Evolutionary conservation across 805 yeast species (phyloP).

Genomic region (Maudiozyma barnettii): DNA sequence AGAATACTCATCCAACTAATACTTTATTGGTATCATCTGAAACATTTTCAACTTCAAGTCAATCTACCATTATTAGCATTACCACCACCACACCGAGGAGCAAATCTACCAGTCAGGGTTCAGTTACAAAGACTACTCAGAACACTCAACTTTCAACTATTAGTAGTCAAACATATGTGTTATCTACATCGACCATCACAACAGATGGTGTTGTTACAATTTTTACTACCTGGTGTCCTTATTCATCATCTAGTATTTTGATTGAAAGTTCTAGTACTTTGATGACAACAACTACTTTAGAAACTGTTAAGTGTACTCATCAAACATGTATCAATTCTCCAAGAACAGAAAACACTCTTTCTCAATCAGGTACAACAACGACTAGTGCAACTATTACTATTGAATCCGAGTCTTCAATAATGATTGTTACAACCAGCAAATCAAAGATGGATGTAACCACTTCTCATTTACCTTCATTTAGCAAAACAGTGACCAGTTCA

Average conservation of each 20-base stretch:
- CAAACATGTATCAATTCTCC: not conserved
- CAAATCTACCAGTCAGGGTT: too few relatives aligned
- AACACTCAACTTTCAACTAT: not conserved
- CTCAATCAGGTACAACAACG: too few relatives aligned
- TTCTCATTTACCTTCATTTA: too few relatives aligned
- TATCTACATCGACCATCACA: conserved; percentile 3
- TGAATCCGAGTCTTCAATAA: too few relatives aligned
- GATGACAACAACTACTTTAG: not conserved
- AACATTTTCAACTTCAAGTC: not conserved
- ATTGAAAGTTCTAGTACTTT: not conserved
- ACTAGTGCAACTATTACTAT: too few relatives aligned
- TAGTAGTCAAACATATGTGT: not conserved
- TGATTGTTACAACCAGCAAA: too few relatives aligned
- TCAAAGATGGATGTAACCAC: too few relatives aligned
- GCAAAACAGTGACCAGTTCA: too few relatives aligned
- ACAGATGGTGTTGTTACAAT: conserved; percentile 11
- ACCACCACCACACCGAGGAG: too few relatives aligned
- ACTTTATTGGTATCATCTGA: too few relatives aligned
- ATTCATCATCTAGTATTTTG: not conserved
- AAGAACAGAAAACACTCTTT: too few relatives aligned
- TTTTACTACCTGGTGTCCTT: conserved; percentile 36
- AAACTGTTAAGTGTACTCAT: not conserved
- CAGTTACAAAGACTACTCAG: too few relatives aligned
- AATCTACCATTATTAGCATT: not conserved
- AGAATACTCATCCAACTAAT: not conserved